Base-by-base conservation (phyloP, 495 filamentous ascomycete species). In the Paragyromitra xinjiangensis region DNA sequence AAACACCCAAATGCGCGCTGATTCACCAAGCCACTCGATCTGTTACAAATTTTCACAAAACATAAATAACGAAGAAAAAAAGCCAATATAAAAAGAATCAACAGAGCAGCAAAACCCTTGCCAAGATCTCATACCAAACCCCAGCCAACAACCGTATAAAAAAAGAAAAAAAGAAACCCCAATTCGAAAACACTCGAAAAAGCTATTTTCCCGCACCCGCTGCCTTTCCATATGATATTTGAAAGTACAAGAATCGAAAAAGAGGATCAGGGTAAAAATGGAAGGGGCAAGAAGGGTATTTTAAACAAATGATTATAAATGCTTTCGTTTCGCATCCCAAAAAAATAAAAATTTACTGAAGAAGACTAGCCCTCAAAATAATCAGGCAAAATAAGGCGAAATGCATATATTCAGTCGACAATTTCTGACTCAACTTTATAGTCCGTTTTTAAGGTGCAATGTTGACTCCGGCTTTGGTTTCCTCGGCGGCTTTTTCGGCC, bases 281-380 rank as follows among this genome's bases (percentile, higher is more conserved):
- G 61, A 71, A 58, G 45, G 64, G 65, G 58, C 37, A 53, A 39
- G 19, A 62, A 66, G 62, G 77, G 77, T 79, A 79, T 78, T 78
- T 79, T 70, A 66, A 79, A 79, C 77, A 73, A 44, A 78, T 61
- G 77, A 79, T 79, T 78, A 79, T 79, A 79, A 79, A 79, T 78
- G 75, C 51, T 70, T 74, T 78, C 74, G 56, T 78, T 71, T 71
- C 77, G 45, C 68, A 71, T 66, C 77, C 63, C 61, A 78, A 78
- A 79, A 29, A 79, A 70, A 70, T 77, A 77, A 76, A 78, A 79
- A 79, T 79, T 70, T 78, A 79, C 77, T 71, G 66, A 78, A 79
- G 74, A 79, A 79, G 19, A 78, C 50, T 55, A 61, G 77, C 74
- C 68, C 66, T 58, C 61, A 66, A 79, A 74, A 72, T 71, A 48